Evolutionary conservation across 768 basidiomycete genomes (phyloP).

Genomic region (Boletus vermiculosoides): DNA sequence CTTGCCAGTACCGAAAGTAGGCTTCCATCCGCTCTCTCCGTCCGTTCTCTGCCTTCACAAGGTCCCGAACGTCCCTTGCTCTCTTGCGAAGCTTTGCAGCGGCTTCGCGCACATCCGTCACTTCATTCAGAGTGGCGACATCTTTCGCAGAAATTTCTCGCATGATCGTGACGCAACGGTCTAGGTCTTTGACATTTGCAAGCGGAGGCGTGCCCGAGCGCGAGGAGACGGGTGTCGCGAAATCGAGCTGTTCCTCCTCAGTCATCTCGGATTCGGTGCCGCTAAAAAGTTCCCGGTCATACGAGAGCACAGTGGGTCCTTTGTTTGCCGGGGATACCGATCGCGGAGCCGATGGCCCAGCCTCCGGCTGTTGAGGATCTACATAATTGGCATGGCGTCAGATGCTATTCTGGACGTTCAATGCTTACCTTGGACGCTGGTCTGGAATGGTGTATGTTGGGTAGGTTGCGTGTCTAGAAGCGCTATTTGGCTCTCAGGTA

Average conservation of each 20-base stretch:
- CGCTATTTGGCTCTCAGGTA: background rate
- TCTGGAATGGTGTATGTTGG: background rate
- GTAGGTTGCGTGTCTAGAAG: background rate
- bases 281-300: conserved; percentile 15
- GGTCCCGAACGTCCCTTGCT: conserved; percentile 23
- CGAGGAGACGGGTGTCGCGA: conserved; percentile 25
- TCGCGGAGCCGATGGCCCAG: conserved; percentile 1
- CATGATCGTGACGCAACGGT: conserved; percentile 29
- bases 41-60: conserved; percentile 22
- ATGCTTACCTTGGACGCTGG: background rate
- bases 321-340: background rate
- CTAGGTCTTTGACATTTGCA: conserved; percentile 18
- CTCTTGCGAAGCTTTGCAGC: conserved; percentile 21
- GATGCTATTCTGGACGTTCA: background rate
- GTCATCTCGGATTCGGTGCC: conserved; percentile 26
- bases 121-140: conserved; percentile 9
- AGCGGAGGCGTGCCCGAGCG: conserved; percentile 20
- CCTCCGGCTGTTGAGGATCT: conserved; percentile 2
- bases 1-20: conserved; percentile 29
- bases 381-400: background rate
- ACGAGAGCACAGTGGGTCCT: background rate
- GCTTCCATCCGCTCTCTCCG: conserved; percentile 28
- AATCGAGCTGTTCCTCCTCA: conserved; percentile 19
- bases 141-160: conserved; percentile 22
- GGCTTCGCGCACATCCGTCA: conserved; percentile 7